Percentiles rank a stretch among this genome's conserved stretches.
Evolutionary conservation across 495 filamentous ascomycete genomes (phyloP).

Genomic region (Penicillium nucicola): DNA sequence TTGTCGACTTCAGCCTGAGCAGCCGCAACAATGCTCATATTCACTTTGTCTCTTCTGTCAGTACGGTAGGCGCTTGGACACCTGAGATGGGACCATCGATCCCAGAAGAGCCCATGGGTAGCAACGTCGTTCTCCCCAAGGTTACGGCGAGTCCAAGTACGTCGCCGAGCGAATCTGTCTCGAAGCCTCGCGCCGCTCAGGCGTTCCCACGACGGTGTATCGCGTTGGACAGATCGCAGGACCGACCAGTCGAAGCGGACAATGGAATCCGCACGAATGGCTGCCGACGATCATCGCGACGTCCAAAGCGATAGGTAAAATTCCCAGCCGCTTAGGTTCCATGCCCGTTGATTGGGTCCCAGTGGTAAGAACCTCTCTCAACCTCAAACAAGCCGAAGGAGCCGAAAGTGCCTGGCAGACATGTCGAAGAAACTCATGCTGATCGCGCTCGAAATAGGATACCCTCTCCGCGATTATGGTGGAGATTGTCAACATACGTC

Average conservation of each 20-base stretch:
- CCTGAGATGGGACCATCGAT: conserved; percentile 32
- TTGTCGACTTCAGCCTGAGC: conserved; percentile 50
- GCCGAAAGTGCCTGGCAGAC: background rate
- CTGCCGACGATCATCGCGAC: conserved; percentile 33
- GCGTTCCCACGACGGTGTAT: conserved; percentile 44
- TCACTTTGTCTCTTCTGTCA: conserved; percentile 57
- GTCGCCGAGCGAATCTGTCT: conserved; percentile 52
- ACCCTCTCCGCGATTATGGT: conserved; percentile 17
- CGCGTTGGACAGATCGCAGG: conserved; percentile 61
- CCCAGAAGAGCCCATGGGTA: conserved; percentile 47
- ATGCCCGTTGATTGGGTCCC: conserved; percentile 24
- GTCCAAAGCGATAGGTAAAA: conserved; percentile 23
- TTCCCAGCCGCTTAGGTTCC: conserved; percentile 17
- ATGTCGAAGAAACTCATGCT: background rate
- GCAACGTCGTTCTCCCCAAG: conserved; percentile 34
- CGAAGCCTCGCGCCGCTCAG: conserved; percentile 33
- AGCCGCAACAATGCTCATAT: conserved; percentile 44
- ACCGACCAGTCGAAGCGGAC: conserved; percentile 27
- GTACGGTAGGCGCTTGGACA: conserved; percentile 33
- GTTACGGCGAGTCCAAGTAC: conserved; percentile 59
- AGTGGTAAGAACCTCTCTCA: conserved; percentile 15
- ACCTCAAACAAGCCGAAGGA: background rate
- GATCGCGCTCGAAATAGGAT: conserved; percentile 8
- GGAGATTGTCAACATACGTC: conserved; percentile 18
- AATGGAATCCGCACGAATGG: conserved; percentile 41